Base-by-base conservation (phyloP, 257 asterid genomes). In the Lavandula angustifolia region DNA sequence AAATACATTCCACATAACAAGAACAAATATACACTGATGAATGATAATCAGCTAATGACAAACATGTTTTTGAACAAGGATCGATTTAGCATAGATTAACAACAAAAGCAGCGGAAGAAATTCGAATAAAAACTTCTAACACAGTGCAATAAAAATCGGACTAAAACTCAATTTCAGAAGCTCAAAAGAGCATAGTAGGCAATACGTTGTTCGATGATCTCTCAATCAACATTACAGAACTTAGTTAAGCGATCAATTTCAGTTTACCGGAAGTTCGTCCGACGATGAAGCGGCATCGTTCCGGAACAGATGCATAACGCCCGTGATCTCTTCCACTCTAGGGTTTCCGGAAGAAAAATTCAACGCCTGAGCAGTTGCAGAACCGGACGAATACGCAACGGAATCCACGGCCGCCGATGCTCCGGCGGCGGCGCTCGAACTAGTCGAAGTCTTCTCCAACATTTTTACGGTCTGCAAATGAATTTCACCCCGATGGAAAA, bases 341-440 rank as follows among this genome's bases (percentile, higher is more conserved):
- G 97, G 99, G 89, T 94, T 94, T 79, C 97, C 99, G 31, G 97
- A 94, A 2, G 97, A 87, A 79, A 94, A 89, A 67, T 78, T 85
- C 62, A 85, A 55, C 18, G 78, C 76, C 72, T 77, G 84, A 7
- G 84, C 75, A 67, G 84, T 49, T 37, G 73, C 65, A 1, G 82
- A 44, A 6, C 65, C 40, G 60, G 82, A 72, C 9, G 79, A 9
- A 16, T 70, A 66, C 12, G 66, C 75, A 66, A 63, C 40, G 14
- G 67, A 60, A 9, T 38, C 64, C 58, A 66, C 41, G 22, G 49
- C 63, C 0, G 70, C 44, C 61, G 77, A 40, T 29, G 77, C 51
- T 68, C 82, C 84, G 72, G 78, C 78, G 31, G 71, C 75, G 9
- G 85, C 70, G 72, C 83, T 76, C 34, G 84, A 66, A 64, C 91